Conservation (phyloP, 352 stramenopile species). For the Phytopythium delawarense region DNA sequence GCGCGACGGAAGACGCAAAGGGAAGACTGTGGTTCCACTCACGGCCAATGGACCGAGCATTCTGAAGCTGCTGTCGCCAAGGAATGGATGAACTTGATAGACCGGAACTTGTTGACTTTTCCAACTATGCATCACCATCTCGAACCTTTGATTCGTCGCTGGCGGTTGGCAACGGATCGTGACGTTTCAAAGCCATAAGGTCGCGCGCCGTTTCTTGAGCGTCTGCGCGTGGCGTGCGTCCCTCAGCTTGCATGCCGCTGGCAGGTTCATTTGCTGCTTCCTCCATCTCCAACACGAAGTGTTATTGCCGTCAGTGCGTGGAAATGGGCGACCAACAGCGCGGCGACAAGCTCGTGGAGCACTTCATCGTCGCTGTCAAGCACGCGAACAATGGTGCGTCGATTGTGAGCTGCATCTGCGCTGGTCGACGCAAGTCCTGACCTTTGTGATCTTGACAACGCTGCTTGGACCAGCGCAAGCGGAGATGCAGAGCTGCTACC, state of each 20-base stretch:
- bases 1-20: conserved; percentile 1
- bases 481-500: conserved; percentile 37
- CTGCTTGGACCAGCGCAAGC: conserved; percentile 1
- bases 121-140: background rate
- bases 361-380: conserved; percentile 40
- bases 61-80: background rate
- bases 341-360: conserved; percentile 27
- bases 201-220: conserved; percentile 3
- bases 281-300: background rate
- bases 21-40: background rate
- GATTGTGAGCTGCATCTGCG: background rate
- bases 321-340: conserved; percentile 3
- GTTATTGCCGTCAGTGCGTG: background rate
- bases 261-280: background rate
- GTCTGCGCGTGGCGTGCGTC: background rate
- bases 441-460: background rate
- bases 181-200: background rate
- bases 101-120: background rate
- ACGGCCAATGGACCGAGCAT: background rate
- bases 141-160: background rate
- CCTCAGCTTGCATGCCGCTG: background rate
- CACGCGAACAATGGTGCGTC: conserved; percentile 5
- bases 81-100: background rate
- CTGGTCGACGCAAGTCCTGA: background rate
- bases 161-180: conserved; percentile 1